Evolutionary conservation across 371 early-diverging fungal genomes (phyloP), one percentile per base, ranked within the genome.

Genomic region (Syncephalastrum monosporum): DNA sequence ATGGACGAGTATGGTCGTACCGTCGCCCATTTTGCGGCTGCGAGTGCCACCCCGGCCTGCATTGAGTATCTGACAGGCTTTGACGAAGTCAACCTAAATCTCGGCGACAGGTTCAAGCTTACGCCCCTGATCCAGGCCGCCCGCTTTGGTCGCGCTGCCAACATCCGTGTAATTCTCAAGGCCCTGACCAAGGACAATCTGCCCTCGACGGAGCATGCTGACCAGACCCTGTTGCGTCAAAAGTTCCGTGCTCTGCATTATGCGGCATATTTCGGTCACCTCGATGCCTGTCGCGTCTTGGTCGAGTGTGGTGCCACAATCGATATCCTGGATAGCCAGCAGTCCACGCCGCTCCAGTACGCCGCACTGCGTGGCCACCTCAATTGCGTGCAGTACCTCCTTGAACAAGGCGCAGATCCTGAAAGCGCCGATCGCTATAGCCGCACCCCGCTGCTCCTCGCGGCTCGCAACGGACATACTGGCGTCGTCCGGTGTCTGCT

Each of bases 21-120:
- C 3, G 69, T 81, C 17, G 71, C 79, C 7, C 83, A 84, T 58
- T 86, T 75, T 71, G 83, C 86, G n/a, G 83, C 82, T 27, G 79
- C 69, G 2, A 81, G 80, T 50, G 67, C 71, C 12, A 78, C 79
- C 5, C 61, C 79, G 16, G 82, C 54, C 15, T 77, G 79, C 24
- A 53, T 86, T 33, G 66, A 79, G 21, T 82, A 65, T 47, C 56
- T 86, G 23, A 63, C 81, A 5, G 33, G 33, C n/a, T 69, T 67
- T 0, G 50, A 75, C 43, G 65, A 62, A 0, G 65, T 74, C 21
- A 73, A 71, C 8, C 17, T 79, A 0, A 52, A 57, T 5, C 38
- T 44, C 3, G 64, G 61, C 7, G 86, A 84, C 67, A 70, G 65
- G 43, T 61, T 56, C 24, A 71, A 72, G 45, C 45, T 82, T 47